Conservation (phyloP, 441 rosid species). For the Raphanus hybrid region DNA sequence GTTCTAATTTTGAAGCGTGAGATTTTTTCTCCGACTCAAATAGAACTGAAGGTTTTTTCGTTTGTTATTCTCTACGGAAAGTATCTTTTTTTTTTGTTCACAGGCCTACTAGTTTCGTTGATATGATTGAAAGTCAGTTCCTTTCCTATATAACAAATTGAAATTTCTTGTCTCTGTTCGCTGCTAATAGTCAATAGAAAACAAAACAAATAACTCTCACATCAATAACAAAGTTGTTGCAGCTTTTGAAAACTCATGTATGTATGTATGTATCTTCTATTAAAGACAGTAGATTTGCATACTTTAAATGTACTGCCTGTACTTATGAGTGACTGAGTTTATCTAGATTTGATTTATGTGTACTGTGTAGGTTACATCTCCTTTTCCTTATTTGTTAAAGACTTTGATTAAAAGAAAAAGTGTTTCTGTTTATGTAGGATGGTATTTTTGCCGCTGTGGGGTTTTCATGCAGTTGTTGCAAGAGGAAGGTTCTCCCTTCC, state of each 20-base stretch:
- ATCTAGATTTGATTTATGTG: neutral
- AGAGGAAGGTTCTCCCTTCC: slow-evolving; percentile 99
- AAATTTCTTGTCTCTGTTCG: neutral
- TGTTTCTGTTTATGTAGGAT: slow-evolving; percentile 57
- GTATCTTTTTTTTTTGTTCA: neutral
- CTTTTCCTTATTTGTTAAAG: neutral
- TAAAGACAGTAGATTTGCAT: neutral
- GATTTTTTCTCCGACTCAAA: slow-evolving; percentile 18
- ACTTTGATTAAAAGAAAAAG: neutral
- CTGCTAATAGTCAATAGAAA: neutral
- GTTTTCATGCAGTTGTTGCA: slow-evolving; percentile 93
- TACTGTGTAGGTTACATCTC: neutral
- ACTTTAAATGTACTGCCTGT: slow-evolving; percentile 1
- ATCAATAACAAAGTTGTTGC: neutral
- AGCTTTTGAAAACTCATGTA: slow-evolving; percentile 14
- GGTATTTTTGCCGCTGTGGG: slow-evolving; percentile 87
- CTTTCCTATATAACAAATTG: neutral
- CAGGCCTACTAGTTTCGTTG: neutral
- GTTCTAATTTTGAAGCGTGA: neutral
- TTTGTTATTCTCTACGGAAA: neutral
- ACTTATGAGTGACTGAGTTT: slow-evolving; percentile 8
- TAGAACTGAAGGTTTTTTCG: neutral
- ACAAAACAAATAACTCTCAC: neutral
- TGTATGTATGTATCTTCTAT: slow-evolving; percentile 10
- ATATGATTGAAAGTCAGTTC: neutral